Conservation (phyloP, 2,329 filamentous ascomycete species). For the Ceratocystis smalleyi region DNA sequence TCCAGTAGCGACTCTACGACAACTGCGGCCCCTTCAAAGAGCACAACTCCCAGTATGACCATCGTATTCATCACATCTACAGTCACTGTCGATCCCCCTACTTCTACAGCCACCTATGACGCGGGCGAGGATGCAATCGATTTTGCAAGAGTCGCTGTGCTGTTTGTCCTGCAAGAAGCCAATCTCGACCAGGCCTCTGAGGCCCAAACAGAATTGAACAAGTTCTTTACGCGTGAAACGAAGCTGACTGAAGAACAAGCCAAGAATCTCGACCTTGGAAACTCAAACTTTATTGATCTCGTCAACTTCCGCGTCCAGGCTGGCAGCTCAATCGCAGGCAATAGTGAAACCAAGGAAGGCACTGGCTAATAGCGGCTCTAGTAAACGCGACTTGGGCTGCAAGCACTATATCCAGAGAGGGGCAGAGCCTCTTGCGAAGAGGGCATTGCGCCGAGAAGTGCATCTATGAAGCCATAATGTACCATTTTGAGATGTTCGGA, state of each 20-base stretch:
- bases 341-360: conserved; percentile 9
- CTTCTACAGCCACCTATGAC: conserved; percentile 25
- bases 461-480: too few species aligned
- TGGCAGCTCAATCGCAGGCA: conserved; percentile 6
- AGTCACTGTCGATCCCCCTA: conserved; percentile 11
- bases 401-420: too few species aligned
- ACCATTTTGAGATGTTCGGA: too few species aligned
- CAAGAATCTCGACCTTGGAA: conserved; percentile 29
- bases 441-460: too few species aligned
- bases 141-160: conserved; percentile 46
- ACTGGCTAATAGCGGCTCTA: not conserved
- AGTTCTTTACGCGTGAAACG: conserved; percentile 34
- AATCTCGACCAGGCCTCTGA: conserved; percentile 34
- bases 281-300: conserved; percentile 35
- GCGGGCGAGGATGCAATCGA: conserved; percentile 43
- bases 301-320: conserved; percentile 26
- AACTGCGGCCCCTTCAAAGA: conserved; percentile 5
- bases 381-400: not conserved
- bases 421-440: too few species aligned
- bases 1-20: conserved; percentile 7
- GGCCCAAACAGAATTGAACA: conserved; percentile 40
- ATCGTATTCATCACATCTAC: conserved; percentile 12
- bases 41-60: conserved; percentile 4
- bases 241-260: conserved; percentile 25
- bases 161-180: conserved; percentile 45